Conservation (phyloP, 331 rosid species). For the Rhamnella rubrinervis region DNA sequence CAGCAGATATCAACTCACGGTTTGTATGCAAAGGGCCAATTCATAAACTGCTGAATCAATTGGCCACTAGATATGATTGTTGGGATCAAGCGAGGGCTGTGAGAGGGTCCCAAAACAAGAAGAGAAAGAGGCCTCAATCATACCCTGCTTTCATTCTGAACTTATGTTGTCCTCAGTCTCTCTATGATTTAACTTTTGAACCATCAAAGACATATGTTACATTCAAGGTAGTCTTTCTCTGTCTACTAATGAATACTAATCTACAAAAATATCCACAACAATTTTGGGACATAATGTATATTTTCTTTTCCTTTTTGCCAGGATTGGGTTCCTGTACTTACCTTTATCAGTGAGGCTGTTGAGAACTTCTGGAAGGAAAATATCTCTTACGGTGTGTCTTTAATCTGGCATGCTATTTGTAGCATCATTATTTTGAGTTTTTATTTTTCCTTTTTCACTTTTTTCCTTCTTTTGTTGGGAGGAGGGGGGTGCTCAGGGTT, state of each 20-base stretch:
- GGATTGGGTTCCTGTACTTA: slow-evolving; percentile 69
- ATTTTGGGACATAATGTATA: neutral
- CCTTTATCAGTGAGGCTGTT: slow-evolving; percentile 57
- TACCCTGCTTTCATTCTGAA: slow-evolving; percentile 73
- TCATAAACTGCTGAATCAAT: slow-evolving; percentile 78
- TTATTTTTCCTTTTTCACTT: neutral
- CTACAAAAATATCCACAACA: neutral
- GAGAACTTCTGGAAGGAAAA: slow-evolving; percentile 57
- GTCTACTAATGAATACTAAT: neutral
- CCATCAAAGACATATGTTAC: slow-evolving; percentile 81
- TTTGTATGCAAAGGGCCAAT: slow-evolving; percentile 85
- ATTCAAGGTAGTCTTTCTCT: slow-evolving; percentile 67
- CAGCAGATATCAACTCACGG: slow-evolving; percentile 76
- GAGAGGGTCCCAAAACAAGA: slow-evolving; percentile 45
- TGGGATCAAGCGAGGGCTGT: slow-evolving; percentile 38
- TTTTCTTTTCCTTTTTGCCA: slow-evolving; percentile 23
- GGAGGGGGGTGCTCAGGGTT: neutral
- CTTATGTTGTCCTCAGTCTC: slow-evolving; percentile 68
- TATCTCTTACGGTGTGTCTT: slow-evolving; percentile 44
- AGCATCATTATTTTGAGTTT: neutral
- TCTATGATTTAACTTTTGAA: slow-evolving; percentile 79
- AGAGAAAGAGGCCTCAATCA: slow-evolving; percentile 64
- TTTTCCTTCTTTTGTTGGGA: neutral
- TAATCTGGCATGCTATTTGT: slow-evolving; percentile 23
- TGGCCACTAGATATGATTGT: slow-evolving; percentile 60